Conservation (phyloP, 345 rosid genomes). For the Dovyalis caffra region DNA sequence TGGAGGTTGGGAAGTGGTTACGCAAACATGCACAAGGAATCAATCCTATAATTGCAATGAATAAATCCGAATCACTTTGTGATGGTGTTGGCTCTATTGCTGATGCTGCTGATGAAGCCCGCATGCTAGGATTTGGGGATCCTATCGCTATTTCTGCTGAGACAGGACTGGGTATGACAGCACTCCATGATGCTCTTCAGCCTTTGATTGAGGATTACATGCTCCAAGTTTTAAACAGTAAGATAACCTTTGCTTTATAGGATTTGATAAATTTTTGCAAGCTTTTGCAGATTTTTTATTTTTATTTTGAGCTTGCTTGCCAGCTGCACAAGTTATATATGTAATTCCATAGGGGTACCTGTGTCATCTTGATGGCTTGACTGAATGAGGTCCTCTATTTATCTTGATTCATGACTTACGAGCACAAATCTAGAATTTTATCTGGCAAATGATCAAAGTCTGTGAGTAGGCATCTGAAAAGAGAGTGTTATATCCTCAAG, state of each 20-base stretch:
- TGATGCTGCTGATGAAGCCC: slow-evolving; percentile 65
- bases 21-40: slow-evolving; percentile 74
- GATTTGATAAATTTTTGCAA: background rate
- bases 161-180: slow-evolving; percentile 90
- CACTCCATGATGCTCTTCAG: slow-evolving; percentile 70
- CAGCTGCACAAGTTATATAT: no score
- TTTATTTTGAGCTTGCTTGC: background rate
- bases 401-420: no score
- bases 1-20: slow-evolving; percentile 94
- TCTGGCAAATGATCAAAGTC: no score
- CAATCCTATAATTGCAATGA: slow-evolving; percentile 73
- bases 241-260: slow-evolving; percentile 7
- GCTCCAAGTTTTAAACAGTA: slow-evolving; percentile 56
- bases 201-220: slow-evolving; percentile 68
- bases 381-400: no score
- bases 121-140: slow-evolving; percentile 75
- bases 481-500: no score
- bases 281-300: background rate
- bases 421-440: no score
- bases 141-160: slow-evolving; percentile 93
- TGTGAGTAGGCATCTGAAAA: no score
- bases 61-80: slow-evolving; percentile 78
- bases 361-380: no score
- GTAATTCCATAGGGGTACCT: no score
- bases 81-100: slow-evolving; percentile 53